Conservation (phyloP, 208 protist genomes). For the Trypanosoma rangeli region DNA sequence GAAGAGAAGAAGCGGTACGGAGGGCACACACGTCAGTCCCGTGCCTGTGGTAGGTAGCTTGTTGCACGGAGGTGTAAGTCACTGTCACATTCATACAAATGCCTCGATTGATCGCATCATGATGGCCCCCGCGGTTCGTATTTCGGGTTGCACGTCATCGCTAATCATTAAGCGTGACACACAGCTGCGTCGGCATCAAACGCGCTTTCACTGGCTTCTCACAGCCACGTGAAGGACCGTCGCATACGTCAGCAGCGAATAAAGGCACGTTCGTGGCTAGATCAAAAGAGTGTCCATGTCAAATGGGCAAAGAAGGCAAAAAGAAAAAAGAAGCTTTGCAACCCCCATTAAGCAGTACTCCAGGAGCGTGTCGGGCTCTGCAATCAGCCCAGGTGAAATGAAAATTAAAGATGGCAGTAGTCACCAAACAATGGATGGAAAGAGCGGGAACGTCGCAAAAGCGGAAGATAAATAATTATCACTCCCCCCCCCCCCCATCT, state of each 20-base stretch:
- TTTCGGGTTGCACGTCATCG: neutral
- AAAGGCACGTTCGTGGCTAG: no score
- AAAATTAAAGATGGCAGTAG: slow-evolving; percentile 23
- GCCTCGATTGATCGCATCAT: slow-evolving; percentile 29
- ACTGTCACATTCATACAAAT: slow-evolving; percentile 31
- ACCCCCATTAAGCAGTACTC: no score
- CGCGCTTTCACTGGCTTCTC: no score
- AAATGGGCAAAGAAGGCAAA: neutral
- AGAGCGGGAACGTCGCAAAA: neutral
- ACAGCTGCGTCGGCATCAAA: no score
- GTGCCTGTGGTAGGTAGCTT: slow-evolving; percentile 31
- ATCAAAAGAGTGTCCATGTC: no score
- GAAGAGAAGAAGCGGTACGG: slow-evolving; percentile 3
- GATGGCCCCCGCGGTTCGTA: neutral
- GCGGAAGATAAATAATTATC: neutral
- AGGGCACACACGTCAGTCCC: slow-evolving; percentile 16
- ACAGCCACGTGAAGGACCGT: neutral
- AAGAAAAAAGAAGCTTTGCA: slow-evolving; percentile 3
- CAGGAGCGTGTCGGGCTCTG: no score
- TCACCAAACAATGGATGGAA: slow-evolving; percentile 6
- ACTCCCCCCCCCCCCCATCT: neutral
- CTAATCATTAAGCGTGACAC: no score
- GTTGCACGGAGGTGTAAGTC: slow-evolving; percentile 32
- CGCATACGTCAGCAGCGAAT: neutral
- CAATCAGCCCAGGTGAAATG: neutral